Base-by-base conservation (phyloP, 78 protist genomes). In the Planoprotostelium fungivorum region DNA sequence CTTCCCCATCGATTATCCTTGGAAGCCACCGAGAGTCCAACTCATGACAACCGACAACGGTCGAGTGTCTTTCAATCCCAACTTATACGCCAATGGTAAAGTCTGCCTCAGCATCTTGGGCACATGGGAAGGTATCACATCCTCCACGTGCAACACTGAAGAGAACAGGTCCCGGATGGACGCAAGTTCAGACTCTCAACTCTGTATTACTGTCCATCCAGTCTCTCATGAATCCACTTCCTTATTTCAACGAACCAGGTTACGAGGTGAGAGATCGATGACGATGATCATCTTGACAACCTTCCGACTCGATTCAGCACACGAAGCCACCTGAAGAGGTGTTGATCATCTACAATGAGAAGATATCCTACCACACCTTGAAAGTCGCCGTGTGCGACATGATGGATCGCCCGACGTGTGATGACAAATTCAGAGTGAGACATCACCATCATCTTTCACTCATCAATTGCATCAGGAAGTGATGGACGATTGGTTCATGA, bases 241-340 rank as follows among this genome's bases (percentile, higher is more conserved):
- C 97, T 0, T 96, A 88, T 91, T 95, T 93, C 92, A 97, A 96
- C 87, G 98, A 97, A 94, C 97, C 98, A 5, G 98, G 97, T 9
- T 95, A 37, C 35, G 97, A 96, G 88, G 36, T 85, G 25, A 73
- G 25, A 28, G 34, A n/a, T n/a, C n/a, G n/a, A n/a, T n/a, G n/a
- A n/a, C n/a, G n/a, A n/a, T n/a, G 36, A 10, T 85, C 86, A 28
- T 85, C 16, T 5, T 51, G 31, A 51, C 31, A 16, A 51, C 5
- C 31, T 16, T 51, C 16, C 73, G 5, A 51, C 5, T 5, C 16
- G 73, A 51, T 51, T 16, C 73, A 51, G 73, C 5, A 51, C 5
- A 51, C 73, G 16, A 51, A 51, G 31, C 73, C 73, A 51, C 73
- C 73, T 25, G 31, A 5, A 51, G 73, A 51, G 16, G 73, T 51